These are phyloP conservation scores for Amanita inopinata DNA, from an alignment of 768 basidiomycete genomes.

Conservation along the genomic window DNA sequence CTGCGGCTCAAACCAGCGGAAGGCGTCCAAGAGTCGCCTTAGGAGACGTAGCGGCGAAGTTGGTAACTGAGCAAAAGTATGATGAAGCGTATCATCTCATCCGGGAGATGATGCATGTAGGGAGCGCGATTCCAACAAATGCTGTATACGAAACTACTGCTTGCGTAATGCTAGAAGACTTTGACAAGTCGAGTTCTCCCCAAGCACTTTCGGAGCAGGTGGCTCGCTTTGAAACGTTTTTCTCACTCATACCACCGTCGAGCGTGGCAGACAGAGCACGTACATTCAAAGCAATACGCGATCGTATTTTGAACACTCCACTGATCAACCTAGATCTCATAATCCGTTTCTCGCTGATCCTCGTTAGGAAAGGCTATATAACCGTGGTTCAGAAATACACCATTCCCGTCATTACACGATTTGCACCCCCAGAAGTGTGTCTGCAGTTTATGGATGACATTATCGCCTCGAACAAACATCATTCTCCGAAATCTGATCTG, in stretches of 20 bases:
- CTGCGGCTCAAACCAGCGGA: conserved; percentile 9
- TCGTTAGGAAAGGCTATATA: conserved; percentile 30
- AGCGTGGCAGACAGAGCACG: conserved; percentile 3
- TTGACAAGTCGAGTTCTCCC: not conserved
- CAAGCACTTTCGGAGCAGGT: not conserved
- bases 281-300: conserved; percentile 16
- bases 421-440: conserved; percentile 24
- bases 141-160: conserved; percentile 21
- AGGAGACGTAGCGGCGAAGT: conserved; percentile 13
- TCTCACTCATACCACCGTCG: conserved; percentile 12
- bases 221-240: conserved; percentile 12
- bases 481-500: conserved; percentile 4
- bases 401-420: conserved; percentile 34
- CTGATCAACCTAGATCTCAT: conserved; percentile 20
- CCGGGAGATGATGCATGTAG: conserved; percentile 22
- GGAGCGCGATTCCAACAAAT: conserved; percentile 20
- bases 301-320: conserved; percentile 17
- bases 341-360: conserved; percentile 22
- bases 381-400: conserved; percentile 14
- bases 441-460: conserved; percentile 31
- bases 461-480: conserved; percentile 14
- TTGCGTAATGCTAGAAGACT: conserved; percentile 13
- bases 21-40: conserved; percentile 10
- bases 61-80: conserved; percentile 16
- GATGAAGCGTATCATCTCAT: conserved; percentile 23